phyloP scores from a whole-genome alignment of 805 yeast species.

The Cyberlindnera americana region DNA sequence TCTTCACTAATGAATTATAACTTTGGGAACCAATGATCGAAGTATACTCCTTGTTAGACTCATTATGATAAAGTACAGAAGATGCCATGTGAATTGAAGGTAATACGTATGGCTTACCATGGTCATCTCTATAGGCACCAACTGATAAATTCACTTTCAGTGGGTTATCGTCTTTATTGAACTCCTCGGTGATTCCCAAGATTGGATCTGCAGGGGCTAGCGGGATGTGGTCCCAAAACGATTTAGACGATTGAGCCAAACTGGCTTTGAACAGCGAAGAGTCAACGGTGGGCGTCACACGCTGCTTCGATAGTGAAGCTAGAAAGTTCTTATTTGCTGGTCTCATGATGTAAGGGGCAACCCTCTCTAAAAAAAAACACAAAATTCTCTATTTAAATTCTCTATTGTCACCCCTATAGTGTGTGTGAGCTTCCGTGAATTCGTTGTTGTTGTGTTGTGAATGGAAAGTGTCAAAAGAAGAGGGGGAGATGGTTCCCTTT shows the following conservation, averaged over 20 bases:
- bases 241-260: conserved; percentile 1
- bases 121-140: conserved; percentile 84
- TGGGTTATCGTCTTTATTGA: conserved; percentile 58
- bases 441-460: background rate
- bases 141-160: conserved; percentile 48
- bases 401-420: too few species aligned
- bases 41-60: conserved; percentile 75
- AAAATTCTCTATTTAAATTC: too few species aligned
- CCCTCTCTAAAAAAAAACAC: too few species aligned
- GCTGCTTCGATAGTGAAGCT: conserved; percentile 10
- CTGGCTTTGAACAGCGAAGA: conserved; percentile 3
- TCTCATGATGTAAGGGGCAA: background rate
- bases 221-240: conserved; percentile 17
- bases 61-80: conserved; percentile 25
- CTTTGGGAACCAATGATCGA: conserved; percentile 77
- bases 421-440: too few species aligned
- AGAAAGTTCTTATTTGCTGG: conserved; percentile 1
- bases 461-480: too few species aligned
- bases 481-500: background rate
- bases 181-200: conserved; percentile 73
- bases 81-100: conserved; percentile 62
- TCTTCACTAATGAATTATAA: conserved; percentile 63
- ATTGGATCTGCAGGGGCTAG: conserved; percentile 84
- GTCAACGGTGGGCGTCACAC: background rate
- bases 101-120: conserved; percentile 86